Base-by-base conservation (phyloP, 805 yeast genomes). In the Saccharomycopsis synnaedendra region DNA sequence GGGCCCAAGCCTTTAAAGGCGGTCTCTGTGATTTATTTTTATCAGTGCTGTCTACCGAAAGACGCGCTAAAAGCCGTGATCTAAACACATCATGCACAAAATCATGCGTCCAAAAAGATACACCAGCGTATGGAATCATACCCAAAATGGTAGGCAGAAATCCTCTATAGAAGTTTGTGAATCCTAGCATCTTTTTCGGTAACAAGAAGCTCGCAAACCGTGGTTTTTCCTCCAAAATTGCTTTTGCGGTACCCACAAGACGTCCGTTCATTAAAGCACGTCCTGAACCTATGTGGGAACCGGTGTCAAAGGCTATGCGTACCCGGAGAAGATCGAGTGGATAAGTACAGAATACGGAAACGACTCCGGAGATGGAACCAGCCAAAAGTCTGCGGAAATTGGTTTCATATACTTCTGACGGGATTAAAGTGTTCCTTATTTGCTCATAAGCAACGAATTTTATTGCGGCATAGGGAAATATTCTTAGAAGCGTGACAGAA, bases 81-180 rank as follows among this genome's bases (percentile, higher is more conserved):
- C 96, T 70, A 59, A 93, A 77, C 1, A 89, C 58, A 64, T 93
- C 98, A 64, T 90, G 97, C 49, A 89, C 70, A 48, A 80, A 62
- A 66, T 93, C 98, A 64, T 93, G 97, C 3, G 96, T 85, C 66
- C 88, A 85, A 59, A 93, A 93, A 3, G 96, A 85, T 3, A 90
- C 97, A 7, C 98, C 98, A 1, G 98, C 98, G 61, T 93, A 93
- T 1, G 98, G 98, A 28, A 93, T 72, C 95, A 93, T 89, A 7
- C 98, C 98, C 39, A 89, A 58, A 41, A 93, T 80, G 0, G 98
- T 93, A 19, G 98, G 96, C 5, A 84, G 76, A 64, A 90, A 93
- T 2, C 98, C 98, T 49, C 97, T 72, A 65, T 90, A 93, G 63
- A 89, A 93, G 66, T 89, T 90, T 45, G 76, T 65, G 8, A 75